Evolutionary conservation across 305 asterid genomes (phyloP), one percentile per base, ranked within the genome.

Genomic region (Solanum chacoense): DNA sequence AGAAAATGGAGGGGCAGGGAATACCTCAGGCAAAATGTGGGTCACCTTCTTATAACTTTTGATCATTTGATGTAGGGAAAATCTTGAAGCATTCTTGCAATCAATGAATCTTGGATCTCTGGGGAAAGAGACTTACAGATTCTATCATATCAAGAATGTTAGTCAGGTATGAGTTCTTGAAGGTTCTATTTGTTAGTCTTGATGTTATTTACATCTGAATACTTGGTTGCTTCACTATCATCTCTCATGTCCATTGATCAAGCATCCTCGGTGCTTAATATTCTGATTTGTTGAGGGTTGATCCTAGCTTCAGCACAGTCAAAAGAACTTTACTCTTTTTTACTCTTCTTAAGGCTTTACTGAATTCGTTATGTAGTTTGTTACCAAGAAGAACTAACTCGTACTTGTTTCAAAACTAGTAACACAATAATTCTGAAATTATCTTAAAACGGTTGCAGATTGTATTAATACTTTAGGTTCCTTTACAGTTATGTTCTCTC

Each of bases 91-190:
- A 71, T 91, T 89, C 91, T 91, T 93, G 87, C 93, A 92, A 90
- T 88, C 88, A 88, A 88, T 24, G 26, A 96, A 91, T 85, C 89
- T 87, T 75, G 93, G 90, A 78, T 89, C 91, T 81, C 85, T 92
- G 85, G 91, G 90, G 90, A 92, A 92, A 40, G 91, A 86, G 89
- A 91, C 91, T 50, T 94, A 89, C 71, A 90, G 93, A 91, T 96
- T 93, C 94, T 95, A 94, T 89, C 99, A 96, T 91, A 86, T 95
- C 69, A 94, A 92, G 91, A 91, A 92, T 93, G 96, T 94, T 91
- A 91, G 96, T 90, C 98, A 94, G 99, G 98, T 96, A 93, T 35
- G 80, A 71, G 72, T 84, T 89, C 36, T 55, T 87, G 29, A 28
- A 67, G 72, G 79, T 71, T 88, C 55, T 72, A 40, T 59, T 75